Percentiles rank a stretch among this genome's conserved stretches.
These are phyloP conservation scores for Datura wrightii DNA, from an alignment of 257 asterid species.

Conservation along the genomic window DNA sequence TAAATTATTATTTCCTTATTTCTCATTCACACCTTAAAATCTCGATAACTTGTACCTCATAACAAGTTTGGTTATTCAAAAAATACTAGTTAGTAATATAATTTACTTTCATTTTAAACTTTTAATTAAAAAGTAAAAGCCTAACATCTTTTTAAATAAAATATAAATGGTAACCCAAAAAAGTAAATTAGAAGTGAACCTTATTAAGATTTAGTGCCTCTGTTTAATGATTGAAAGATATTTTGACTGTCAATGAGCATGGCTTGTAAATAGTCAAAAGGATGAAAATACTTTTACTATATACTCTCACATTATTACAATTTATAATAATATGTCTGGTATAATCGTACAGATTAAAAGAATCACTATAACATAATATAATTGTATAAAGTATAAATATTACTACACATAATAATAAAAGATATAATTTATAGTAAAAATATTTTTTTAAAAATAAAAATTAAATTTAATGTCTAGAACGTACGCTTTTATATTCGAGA, in stretches of 20 bases:
- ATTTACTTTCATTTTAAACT: background rate
- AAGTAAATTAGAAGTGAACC: background rate
- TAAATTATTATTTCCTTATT: too few species aligned
- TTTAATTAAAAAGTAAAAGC: background rate
- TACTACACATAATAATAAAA: too few species aligned
- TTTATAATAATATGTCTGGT: too few species aligned
- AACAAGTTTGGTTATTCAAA: background rate
- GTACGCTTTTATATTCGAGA: too few species aligned
- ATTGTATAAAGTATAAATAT: too few species aligned
- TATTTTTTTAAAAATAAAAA: too few species aligned
- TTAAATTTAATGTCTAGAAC: too few species aligned
- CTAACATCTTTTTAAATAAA: background rate
- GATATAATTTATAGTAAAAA: too few species aligned
- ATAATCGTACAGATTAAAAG: too few species aligned
- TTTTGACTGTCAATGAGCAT: constrained; percentile 5
- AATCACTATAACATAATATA: too few species aligned
- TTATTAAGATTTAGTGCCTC: background rate
- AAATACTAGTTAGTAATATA: background rate
- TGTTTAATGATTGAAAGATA: background rate
- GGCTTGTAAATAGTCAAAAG: constrained; percentile 23
- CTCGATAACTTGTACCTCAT: background rate
- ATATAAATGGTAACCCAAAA: background rate
- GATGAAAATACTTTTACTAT: background rate
- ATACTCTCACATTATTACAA: background rate
- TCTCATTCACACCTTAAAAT: too few species aligned